Evolutionary conservation across 306 rosid species (phyloP).

Genomic region (Boehmeria nivea): DNA sequence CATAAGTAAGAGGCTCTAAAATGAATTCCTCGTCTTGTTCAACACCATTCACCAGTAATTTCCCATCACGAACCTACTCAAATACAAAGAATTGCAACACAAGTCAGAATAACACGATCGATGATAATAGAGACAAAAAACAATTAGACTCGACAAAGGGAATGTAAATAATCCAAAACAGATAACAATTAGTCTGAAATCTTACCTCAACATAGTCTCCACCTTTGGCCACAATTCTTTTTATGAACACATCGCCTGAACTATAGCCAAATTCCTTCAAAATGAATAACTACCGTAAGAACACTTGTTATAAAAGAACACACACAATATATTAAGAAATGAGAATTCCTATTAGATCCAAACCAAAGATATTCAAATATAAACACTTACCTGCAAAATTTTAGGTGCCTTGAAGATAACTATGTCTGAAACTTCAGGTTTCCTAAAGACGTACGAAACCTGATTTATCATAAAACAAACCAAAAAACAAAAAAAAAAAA

Average conservation of each 20-base stretch:
- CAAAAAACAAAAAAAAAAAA: conserved; percentile 13
- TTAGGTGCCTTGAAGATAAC: conserved; percentile 88
- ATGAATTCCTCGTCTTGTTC: conserved; percentile 66
- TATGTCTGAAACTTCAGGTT: conserved; percentile 87
- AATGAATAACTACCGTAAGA: conserved; percentile 13
- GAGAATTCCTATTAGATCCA: conserved; percentile 5
- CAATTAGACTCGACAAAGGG: neutral
- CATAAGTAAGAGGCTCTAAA: conserved; percentile 73
- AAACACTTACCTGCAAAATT: conserved; percentile 51
- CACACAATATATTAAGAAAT: neutral
- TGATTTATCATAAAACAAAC: too few species aligned
- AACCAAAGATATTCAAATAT: neutral
- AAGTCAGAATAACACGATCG: conserved; percentile 12
- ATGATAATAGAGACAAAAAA: neutral
- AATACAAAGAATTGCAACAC: conserved; percentile 1
- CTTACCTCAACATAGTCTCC: conserved; percentile 85
- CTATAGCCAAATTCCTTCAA: conserved; percentile 57
- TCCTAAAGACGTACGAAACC: conserved; percentile 81
- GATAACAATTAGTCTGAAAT: neutral
- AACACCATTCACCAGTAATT: conserved; percentile 65
- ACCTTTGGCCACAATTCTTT: conserved; percentile 89
- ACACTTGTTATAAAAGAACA: neutral
- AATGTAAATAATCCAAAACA: neutral
- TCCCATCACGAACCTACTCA: conserved; percentile 66
- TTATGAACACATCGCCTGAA: conserved; percentile 69